Base-by-base conservation (phyloP, 73 alveolate species). In the Paramecium tetraurelia region DNA sequence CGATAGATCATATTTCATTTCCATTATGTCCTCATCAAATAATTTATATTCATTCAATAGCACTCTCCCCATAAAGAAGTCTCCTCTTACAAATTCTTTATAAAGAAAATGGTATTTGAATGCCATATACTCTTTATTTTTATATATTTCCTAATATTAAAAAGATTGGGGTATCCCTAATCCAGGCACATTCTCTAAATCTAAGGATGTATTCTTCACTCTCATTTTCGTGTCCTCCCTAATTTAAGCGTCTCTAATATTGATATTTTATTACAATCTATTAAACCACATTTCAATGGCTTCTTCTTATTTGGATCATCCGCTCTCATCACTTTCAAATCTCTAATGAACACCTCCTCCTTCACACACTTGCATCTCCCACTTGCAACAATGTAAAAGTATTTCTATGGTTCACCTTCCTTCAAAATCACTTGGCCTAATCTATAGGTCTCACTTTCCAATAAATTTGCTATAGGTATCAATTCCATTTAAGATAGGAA, bases 41-140 rank as follows among this genome's bases (percentile, higher is more conserved):
- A 71, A 77, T 29, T 89, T 89, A 71, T 89, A 89, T 70, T 89
- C 94, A 38, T 46, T 22, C 24, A 89, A 71, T 6, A 89, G n/a
- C 6, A 83, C 94, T 70, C 94, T 77, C 4, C 94, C 94, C 86
- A 89, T 70, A 83, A 89, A 89, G 46, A 89, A 89, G 43, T 89
- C 94, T n/a, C 94, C 94, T 72, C 94, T 70, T 18, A 89, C 94
- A 46, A 89, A 89, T 21, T 59, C 70, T 8, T 43, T 59, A 71
- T 70, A 89, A 21, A 35, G 53, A n/a, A 80, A 80, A 80, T 80
- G 90, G 22, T 44, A 80, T 80, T 72, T 72, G 29, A 80, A 80
- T 80, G 90, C 90, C 90, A 44, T 80, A 80, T 80, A 80, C 24
- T 80, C 90, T 46, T 80, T 21, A 48, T 80, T 80, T 29, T 46